These are phyloP conservation scores for Alternaria consortialis DNA, from an alignment of 2,329 filamentous ascomycete genomes.

Conservation along the genomic window DNA sequence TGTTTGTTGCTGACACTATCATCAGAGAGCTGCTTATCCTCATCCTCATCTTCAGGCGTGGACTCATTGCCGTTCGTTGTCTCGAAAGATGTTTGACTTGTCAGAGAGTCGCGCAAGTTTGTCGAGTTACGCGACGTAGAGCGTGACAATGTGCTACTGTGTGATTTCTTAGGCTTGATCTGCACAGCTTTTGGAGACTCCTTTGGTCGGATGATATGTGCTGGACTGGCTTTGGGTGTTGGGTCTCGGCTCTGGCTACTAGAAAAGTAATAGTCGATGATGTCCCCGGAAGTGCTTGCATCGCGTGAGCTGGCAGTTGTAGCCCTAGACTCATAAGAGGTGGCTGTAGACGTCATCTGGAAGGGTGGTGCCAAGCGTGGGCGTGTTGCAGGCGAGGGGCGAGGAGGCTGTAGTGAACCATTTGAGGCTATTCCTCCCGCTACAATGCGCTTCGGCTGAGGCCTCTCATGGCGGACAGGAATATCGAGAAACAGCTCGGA, in stretches of 20 bases:
- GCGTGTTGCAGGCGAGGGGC: constrained; percentile 10
- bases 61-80: constrained; percentile 56
- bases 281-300: constrained; percentile 36
- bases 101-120: constrained; percentile 44
- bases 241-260: constrained; percentile 18
- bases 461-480: constrained; percentile 42
- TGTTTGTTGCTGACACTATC: constrained; percentile 26
- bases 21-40: constrained; percentile 43
- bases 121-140: constrained; percentile 40
- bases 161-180: constrained; percentile 37
- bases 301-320: constrained; percentile 36
- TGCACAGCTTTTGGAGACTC: constrained; percentile 30
- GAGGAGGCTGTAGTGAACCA: constrained; percentile 18
- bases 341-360: constrained; percentile 19
- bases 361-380: constrained; percentile 26
- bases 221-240: constrained; percentile 27
- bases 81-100: constrained; percentile 58
- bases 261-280: constrained; percentile 52
- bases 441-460: constrained; percentile 27
- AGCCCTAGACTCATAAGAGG: constrained; percentile 26
- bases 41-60: constrained; percentile 57
- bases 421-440: constrained; percentile 15
- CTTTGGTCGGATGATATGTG: constrained; percentile 20
- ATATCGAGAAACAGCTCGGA: constrained; percentile 46
- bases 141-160: constrained; percentile 40